Evolutionary conservation across 345 rosid species (phyloP), one percentile per base, ranked within the genome.

Genomic region (Eucalyptus sp.): DNA sequence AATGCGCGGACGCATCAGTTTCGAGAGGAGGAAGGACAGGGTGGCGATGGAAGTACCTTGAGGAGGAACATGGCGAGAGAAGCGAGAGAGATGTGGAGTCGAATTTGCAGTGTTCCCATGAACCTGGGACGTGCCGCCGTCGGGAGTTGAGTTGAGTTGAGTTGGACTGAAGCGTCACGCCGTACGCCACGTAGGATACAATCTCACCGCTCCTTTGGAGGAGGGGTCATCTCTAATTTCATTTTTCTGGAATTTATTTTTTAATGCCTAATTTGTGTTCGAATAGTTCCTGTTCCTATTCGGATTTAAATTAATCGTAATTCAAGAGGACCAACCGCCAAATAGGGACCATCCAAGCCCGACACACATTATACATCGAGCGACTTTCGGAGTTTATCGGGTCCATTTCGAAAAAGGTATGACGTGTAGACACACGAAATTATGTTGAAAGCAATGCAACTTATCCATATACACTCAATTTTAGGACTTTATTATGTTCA

Each of bases 31-130:
- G 12, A 80, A 50, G 27, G 24, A 64, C 18, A 17, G 84, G 43
- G 54, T 44, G 60, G 60, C 48, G 13, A 18, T 22, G 86, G 29
- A 64, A 15, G 4, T 84, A 93, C 98, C 94, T 95, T 94, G 89
- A 96, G 91, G 90, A 97, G 94, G 91, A 97, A 97, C 98, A 96
- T 96, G 66, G 91, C 86, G 20, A 90, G 87, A n/a, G 90, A 52
- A 88, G 31, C 7, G 52, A 90, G 44, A 68, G 90, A 89, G 86
- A 91, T 43, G 60, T 41, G 33, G 54, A 89, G 86, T 37, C 89
- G 80, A 41, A 89, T 49, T 31, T 79, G 54, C 22, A 90, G 80
- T 5, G 89, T n/a, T 29, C 33, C 71, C 71, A 64, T 64, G 37
- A 64, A 29, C 37, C 18, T 3, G 37, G 37, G 33, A n/a, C 33